Conservation (phyloP, 139 green algal genomes). For the Limnomonas spitsbergensis region DNA sequence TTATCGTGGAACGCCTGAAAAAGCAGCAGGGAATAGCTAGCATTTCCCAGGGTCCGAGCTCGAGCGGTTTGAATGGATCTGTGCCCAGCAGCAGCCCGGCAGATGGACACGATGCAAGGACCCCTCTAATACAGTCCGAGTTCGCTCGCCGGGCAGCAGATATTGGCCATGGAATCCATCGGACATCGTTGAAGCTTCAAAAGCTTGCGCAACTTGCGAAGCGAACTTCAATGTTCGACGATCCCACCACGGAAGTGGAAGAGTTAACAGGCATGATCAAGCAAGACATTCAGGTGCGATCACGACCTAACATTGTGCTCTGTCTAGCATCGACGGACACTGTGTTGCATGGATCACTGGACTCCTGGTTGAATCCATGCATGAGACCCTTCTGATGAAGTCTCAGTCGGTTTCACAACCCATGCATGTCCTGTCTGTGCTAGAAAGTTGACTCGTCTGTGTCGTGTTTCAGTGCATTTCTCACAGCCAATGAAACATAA, state of each 20-base stretch:
- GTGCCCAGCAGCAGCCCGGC: too few relatives aligned
- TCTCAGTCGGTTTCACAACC: too few relatives aligned
- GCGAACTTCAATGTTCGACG: constrained; percentile 95
- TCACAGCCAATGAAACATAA: too few relatives aligned
- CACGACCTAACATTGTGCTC: too few relatives aligned
- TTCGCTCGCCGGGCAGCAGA: constrained; percentile 80
- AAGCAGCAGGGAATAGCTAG: constrained; percentile 1
- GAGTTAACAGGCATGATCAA: constrained; percentile 91
- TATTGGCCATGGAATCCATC: constrained; percentile 90
- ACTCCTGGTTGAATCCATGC: too few relatives aligned
- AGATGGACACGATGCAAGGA: background rate
- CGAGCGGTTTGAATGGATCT: too few relatives aligned
- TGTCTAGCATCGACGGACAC: too few relatives aligned
- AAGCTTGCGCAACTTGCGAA: constrained; percentile 91
- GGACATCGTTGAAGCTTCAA: constrained; percentile 88
- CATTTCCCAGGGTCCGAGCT: background rate
- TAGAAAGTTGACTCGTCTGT: too few relatives aligned
- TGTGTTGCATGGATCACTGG: too few relatives aligned
- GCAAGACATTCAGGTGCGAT: constrained; percentile 69
- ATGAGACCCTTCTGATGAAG: too few relatives aligned
- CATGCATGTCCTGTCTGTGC: too few relatives aligned
- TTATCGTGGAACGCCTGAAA: background rate
- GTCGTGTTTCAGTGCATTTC: too few relatives aligned
- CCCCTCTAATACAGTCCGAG: constrained; percentile 42
- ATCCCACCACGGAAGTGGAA: constrained; percentile 88